phyloP scores from a whole-genome alignment of 345 rosid species.

The Sonneratia caseolaris region DNA sequence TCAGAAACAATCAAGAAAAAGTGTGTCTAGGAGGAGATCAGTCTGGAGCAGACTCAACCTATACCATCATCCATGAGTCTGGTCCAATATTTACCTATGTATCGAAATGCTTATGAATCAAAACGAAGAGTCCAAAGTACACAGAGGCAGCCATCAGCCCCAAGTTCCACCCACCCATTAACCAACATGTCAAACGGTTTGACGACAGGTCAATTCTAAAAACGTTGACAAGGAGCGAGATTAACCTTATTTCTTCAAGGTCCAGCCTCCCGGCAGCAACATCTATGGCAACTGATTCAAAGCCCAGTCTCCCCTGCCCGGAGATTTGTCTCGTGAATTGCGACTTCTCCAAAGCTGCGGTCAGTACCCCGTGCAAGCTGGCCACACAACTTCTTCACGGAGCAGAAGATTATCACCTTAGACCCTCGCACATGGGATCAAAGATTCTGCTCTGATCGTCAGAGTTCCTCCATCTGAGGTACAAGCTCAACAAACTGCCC shows the following conservation, averaged over 20 bases:
- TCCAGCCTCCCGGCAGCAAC: constrained; percentile 98
- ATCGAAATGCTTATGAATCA: too few relatives aligned
- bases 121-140: too few relatives aligned
- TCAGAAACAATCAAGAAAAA: too few relatives aligned
- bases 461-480: constrained; percentile 84
- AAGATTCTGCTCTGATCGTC: constrained; percentile 84
- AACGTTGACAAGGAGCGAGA: background rate
- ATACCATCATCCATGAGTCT: too few relatives aligned
- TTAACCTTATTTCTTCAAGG: constrained; percentile 79
- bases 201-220: background rate
- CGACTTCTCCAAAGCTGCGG: constrained; percentile 74
- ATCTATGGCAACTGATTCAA: constrained; percentile 91
- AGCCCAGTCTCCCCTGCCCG: constrained; percentile 91
- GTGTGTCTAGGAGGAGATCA: too few relatives aligned
- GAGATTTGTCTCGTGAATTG: constrained; percentile 97
- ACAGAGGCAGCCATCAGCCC: background rate
- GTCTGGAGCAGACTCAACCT: too few relatives aligned
- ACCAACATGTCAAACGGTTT: background rate
- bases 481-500: constrained; percentile 82
- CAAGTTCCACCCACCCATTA: background rate
- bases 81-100: too few relatives aligned
- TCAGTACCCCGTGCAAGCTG: constrained; percentile 78
- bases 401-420: constrained; percentile 76
- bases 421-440: constrained; percentile 88
- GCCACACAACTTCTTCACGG: constrained; percentile 84